Percentiles rank a stretch among this genome's conserved stretches.
These are phyloP conservation scores for Phytophthora pisi DNA, from an alignment of 352 stramenopile genomes.

Conservation along the genomic window DNA sequence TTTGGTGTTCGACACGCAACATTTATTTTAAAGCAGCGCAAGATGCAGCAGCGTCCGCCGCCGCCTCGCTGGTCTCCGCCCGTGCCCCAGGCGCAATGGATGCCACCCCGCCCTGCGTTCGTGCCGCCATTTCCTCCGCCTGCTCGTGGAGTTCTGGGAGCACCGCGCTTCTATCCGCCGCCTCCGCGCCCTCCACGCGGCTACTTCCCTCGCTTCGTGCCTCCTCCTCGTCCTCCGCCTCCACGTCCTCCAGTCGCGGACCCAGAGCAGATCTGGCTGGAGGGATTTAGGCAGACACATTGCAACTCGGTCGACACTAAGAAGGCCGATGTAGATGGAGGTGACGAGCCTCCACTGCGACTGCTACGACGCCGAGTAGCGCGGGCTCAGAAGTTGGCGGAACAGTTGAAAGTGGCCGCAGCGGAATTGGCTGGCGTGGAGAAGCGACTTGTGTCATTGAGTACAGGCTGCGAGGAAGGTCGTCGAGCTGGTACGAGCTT, in stretches of 20 bases:
- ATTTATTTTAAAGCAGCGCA: background rate
- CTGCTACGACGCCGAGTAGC: constrained; percentile 26
- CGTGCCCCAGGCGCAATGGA: constrained; percentile 9
- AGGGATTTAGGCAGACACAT: constrained; percentile 31
- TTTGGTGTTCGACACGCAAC: background rate
- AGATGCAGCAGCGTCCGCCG: constrained; percentile 8
- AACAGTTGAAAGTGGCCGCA: constrained; percentile 27
- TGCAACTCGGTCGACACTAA: constrained; percentile 4
- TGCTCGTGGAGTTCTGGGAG: constrained; percentile 3
- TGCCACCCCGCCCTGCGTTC: constrained; percentile 16
- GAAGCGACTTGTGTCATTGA: constrained; percentile 18
- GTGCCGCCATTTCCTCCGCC: constrained; percentile 7
- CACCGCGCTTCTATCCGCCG: constrained; percentile 7
- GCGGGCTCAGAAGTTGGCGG: constrained; percentile 22
- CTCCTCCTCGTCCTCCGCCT: background rate
- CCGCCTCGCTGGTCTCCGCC: constrained; percentile 22
- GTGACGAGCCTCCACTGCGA: constrained; percentile 30
- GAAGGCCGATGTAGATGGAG: background rate
- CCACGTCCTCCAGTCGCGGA: constrained; percentile 22
- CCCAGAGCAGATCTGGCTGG: constrained; percentile 34
- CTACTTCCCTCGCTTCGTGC: constrained; percentile 24
- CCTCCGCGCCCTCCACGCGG: constrained; percentile 11
- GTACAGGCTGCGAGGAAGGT: background rate
- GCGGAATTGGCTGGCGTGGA: constrained; percentile 31
- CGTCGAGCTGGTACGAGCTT: background rate